Base-by-base conservation (phyloP, 169 alveolate genomes). In the Pseudocohnilembus persalinus region DNA sequence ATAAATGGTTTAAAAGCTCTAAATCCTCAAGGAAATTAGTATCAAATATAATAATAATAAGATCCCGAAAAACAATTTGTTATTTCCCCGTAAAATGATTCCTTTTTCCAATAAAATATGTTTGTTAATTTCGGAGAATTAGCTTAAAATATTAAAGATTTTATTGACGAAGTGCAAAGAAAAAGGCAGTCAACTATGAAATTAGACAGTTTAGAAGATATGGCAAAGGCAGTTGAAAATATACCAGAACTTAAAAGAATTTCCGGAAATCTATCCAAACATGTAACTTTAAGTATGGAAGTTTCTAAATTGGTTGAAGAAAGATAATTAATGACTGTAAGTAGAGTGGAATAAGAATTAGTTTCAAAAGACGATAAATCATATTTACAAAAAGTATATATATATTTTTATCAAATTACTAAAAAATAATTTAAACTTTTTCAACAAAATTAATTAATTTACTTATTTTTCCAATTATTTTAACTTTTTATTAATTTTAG, bases 41-140 rank as follows among this genome's bases (percentile, higher is more conserved):
- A 74, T n/a, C 31, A 78, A 28, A 83, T 82, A 72, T 78, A 76
- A 0, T 87, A 90, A 30, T 88, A 90, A 27, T n/a, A n/a, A n/a
- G n/a, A n/a, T n/a, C n/a, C n/a, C n/a, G 84, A 89, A n/a, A 95
- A 92, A 85, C 97, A 96, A 86, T 88, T 94, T 74, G 97, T 93
- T 6, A 81, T 97, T 86, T 90, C 97, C 30, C 92, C 94, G 65
- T 94, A 94, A n/a, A 96, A 95, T 78, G 99, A 98, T 90, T 95
- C 94, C 75, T 98, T 98, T 89, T 98, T 93, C 92, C 89, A 93
- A 64, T 92, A 93, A 31, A 96, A 97, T 88, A 92, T 96, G 92
- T 97, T 93, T 88, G 94, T 92, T 26, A 98, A 98, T 90, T 98
- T 97, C 91, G 99, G 99, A 25, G 99, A 97, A 32, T 93, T 98